Evolutionary conservation across 768 basidiomycete genomes (phyloP), one percentile per base, ranked within the genome.

Genomic region (Hygrocybe punicea): DNA sequence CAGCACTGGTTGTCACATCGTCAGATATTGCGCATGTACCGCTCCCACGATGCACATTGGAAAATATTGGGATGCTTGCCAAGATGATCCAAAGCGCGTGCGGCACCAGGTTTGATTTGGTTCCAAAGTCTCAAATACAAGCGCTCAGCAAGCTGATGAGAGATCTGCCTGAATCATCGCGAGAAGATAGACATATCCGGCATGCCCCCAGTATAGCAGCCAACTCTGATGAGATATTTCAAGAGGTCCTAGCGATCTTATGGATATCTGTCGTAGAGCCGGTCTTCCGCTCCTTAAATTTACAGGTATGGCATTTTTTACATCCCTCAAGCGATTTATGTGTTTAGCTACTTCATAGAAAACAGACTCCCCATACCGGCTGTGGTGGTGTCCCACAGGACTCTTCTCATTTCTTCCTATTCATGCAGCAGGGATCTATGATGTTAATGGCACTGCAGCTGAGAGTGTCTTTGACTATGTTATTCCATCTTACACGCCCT

Each of bases 381-480:
- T 65, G 19, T 57, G 63, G 55, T 64, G 63, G 60, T 62, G 63
- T 45, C 53, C 55, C 7, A 59, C 58, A 19, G 60, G 60, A 6
- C 53, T 51, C 10, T 53, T 65, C 45, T 21, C 60, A 9, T 61
- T 58, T 40, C 57, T 65, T 16, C 61, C 61, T 29, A 29, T 29
- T 29, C 7, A 45, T 65, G 60, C 63, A 2, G 60, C 60, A 35
- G 60, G 58, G 6, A 46, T 54, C 21, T 60, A 62, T 48, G 23
- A 42, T 34, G 16, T 11, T 23, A 42, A 21, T 39, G 34, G 35
- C 3, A 11, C 45, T 13, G 45, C n/a, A n/a, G 23, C 24, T 7
- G 44, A 55, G 33, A 25, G n/a, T 29, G 37, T 48, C 9, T 35
- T 17, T 16, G 55, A 61, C 42, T 64, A 55, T 50, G 57, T 58